Base-by-base conservation (phyloP, 2,329 filamentous ascomycete genomes). In the Harringtonia aguacate region DNA sequence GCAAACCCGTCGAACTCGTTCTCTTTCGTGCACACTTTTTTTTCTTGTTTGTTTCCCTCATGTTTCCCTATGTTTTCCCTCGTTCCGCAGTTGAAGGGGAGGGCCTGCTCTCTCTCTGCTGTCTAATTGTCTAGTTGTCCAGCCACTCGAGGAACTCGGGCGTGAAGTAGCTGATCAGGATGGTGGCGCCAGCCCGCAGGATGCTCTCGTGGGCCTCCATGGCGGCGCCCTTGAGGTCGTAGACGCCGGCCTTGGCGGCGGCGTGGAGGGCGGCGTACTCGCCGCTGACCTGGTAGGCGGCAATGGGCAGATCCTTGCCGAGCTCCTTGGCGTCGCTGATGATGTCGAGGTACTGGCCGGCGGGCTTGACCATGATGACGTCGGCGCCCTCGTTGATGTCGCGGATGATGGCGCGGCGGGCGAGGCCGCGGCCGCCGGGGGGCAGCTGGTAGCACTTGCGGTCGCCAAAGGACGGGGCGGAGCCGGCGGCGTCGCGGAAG, bases 301-400 rank as follows among this genome's bases (percentile, higher is more conserved):
- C 90, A 30, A 98, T 75, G 3, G 92, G 92, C 62, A 97, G 73
- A 61, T 97, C 88, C 59, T 81, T 84, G 47, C 86, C 90, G 43
- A 97, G 75, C 43, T 95, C 88, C 70, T 95, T 97, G 43, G 92
- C 92, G 59, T 98, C 92, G 53, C 86, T 87, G 62, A 98, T 97
- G 56, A 98, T 95, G 64, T 98, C 92, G 37, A 98, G 75, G 61
- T 95, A 98, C 63, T 90, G 87, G 55, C 85, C 85, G 10, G 92
- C 92, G 3, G 92, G 92, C 73, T 98, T 98, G 49, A 98, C 92
- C 90, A 98, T 95, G 65, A 98, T 95, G 54, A 95, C 87, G 58
- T 98, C 92, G 18, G 92, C 92, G 22, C 92, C 92, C 66, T 98
- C 92, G 51, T 74, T 75, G 53, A 98, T 90, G 60, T 98, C 92